Conservation (phyloP, 2,329 filamentous ascomycete genomes). For the Arthrinium phaeospermum region DNA sequence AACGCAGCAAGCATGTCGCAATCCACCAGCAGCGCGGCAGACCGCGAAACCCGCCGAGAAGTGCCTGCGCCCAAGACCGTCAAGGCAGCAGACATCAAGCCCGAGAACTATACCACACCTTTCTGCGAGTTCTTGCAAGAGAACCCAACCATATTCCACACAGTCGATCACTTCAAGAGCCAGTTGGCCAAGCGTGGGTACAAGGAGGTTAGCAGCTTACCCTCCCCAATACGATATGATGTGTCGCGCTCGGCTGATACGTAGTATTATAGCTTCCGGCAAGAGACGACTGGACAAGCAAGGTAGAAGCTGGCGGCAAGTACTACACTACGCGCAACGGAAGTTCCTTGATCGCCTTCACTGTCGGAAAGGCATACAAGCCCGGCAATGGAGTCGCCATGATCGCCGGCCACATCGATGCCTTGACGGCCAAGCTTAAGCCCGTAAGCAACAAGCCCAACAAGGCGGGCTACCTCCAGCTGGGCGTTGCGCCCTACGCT, state of each 20-base stretch:
- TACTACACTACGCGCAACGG: constrained; percentile 90
- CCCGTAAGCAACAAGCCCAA: constrained; percentile 85
- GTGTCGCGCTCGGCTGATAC: neutral
- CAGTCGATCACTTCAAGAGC: constrained; percentile 77
- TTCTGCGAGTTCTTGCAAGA: constrained; percentile 87
- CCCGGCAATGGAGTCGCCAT: constrained; percentile 87
- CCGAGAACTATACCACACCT: constrained; percentile 77
- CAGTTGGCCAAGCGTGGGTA: constrained; percentile 78
- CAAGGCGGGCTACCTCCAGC: constrained; percentile 84
- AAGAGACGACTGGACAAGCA: constrained; percentile 76
- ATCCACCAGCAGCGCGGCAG: constrained; percentile 38
- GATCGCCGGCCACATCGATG: constrained; percentile 91
- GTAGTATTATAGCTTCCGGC: constrained; percentile 66
- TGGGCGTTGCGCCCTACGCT: constrained; percentile 92
- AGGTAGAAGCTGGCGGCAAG: constrained; percentile 80
- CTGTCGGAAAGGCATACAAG: constrained; percentile 79
- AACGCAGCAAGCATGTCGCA: constrained; percentile 33
- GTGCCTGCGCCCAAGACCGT: constrained; percentile 32
- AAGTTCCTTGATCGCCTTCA: constrained; percentile 84
- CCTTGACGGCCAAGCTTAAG: constrained; percentile 88
- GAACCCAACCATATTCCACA: constrained; percentile 94
- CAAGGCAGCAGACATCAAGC: constrained; percentile 40
- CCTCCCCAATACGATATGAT: neutral
- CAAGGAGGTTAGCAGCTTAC: constrained; percentile 58
- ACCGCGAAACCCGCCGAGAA: constrained; percentile 32